Percentiles rank a stretch among this genome's conserved stretches.
These are phyloP conservation scores for Fusarium lateritium DNA, from an alignment of 2,329 filamentous ascomycete genomes.

Conservation along the genomic window DNA sequence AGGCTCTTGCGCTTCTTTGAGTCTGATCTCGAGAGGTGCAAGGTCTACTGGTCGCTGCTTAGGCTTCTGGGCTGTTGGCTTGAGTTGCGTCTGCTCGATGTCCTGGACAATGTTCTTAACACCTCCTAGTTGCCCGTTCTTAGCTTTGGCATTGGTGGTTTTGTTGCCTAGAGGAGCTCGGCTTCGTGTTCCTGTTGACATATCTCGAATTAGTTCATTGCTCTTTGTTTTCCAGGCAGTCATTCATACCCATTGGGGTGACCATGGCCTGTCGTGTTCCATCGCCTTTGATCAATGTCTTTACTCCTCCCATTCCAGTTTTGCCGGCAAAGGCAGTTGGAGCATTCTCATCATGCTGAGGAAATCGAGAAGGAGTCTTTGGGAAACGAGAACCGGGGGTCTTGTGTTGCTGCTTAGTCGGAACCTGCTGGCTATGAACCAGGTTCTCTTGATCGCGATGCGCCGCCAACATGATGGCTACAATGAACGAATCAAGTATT, in stretches of 20 bases:
- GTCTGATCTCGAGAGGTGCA: slow-evolving; percentile 73
- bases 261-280: slow-evolving; percentile 71
- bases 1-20: slow-evolving; percentile 68
- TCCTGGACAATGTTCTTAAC: slow-evolving; percentile 72
- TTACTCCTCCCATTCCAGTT: slow-evolving; percentile 63
- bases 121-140: slow-evolving; percentile 75
- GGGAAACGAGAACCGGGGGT: slow-evolving; percentile 82
- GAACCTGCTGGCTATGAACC: slow-evolving; percentile 80
- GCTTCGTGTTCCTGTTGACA: slow-evolving; percentile 61
- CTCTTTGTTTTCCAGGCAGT: background rate
- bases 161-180: slow-evolving; percentile 92
- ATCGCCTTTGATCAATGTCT: slow-evolving; percentile 64
- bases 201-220: slow-evolving; percentile 22
- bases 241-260: slow-evolving; percentile 83
- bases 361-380: slow-evolving; percentile 86
- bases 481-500: slow-evolving; percentile 27
- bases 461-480: slow-evolving; percentile 76
- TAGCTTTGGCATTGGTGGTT: slow-evolving; percentile 93
- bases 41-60: slow-evolving; percentile 69
- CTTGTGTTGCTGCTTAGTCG: slow-evolving; percentile 84
- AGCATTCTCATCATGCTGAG: slow-evolving; percentile 88
- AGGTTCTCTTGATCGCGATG: slow-evolving; percentile 91
- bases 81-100: slow-evolving; percentile 73
- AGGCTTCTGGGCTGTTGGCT: slow-evolving; percentile 72
- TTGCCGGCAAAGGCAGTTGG: slow-evolving; percentile 57